A percentile compares a stretch with the other conserved stretches of the same genome.
Evolutionary conservation across 495 filamentous ascomycete genomes (phyloP).

Genomic region (Poronia punctata): DNA sequence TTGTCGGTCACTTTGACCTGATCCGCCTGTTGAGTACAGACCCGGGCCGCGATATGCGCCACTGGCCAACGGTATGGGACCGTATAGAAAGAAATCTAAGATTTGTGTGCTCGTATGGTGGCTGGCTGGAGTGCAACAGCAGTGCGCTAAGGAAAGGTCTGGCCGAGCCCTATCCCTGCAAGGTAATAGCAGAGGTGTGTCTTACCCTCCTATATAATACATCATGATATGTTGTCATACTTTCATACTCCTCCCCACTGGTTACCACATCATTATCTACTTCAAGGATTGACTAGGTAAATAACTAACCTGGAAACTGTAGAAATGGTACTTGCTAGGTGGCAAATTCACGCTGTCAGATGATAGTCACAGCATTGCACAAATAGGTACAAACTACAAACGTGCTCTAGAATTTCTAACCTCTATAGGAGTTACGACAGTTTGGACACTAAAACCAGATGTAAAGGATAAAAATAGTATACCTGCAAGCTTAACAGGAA

Average conservation of each 20-base stretch:
- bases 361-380: slow-evolving; percentile 79
- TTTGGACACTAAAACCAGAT: slow-evolving; percentile 43
- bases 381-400: slow-evolving; percentile 57
- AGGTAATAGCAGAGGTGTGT: slow-evolving; percentile 59
- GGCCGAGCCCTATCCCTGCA: slow-evolving; percentile 79
- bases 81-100: slow-evolving; percentile 66
- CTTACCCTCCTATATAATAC: neutral
- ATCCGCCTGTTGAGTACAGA: slow-evolving; percentile 72
- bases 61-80: slow-evolving; percentile 57
- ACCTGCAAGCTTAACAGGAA: too few species aligned
- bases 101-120: slow-evolving; percentile 63
- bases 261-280: neutral
- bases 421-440: slow-evolving; percentile 36
- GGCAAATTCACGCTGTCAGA: slow-evolving; percentile 83
- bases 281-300: neutral
- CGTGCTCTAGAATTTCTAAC: slow-evolving; percentile 50
- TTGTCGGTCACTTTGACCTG: slow-evolving; percentile 92
- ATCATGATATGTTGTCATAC: neutral
- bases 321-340: slow-evolving; percentile 44
- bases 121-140: slow-evolving; percentile 83
- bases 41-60: slow-evolving; percentile 49
- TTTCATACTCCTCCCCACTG: neutral
- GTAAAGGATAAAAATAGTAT: too few species aligned
- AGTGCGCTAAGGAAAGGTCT: slow-evolving; percentile 83
- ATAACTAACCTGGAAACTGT: neutral